Evolutionary conservation across 768 basidiomycete species (phyloP).

Genomic region (Trametes cinnabarina): DNA sequence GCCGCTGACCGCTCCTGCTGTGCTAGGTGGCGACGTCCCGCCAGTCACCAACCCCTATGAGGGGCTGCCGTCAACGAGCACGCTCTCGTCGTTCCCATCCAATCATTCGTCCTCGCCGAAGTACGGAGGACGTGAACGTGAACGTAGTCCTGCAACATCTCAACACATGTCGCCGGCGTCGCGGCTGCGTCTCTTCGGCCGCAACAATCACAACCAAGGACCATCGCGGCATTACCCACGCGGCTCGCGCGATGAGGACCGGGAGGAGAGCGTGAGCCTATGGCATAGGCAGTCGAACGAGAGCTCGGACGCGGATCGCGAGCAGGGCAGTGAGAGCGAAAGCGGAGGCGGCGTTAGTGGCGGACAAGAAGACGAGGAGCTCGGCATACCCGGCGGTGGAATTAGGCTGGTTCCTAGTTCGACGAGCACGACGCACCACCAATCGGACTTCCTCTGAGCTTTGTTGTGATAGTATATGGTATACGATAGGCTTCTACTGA

Average conservation of each 20-base stretch:
- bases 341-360: background rate
- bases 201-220: slow-evolving; percentile 10
- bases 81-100: slow-evolving; percentile 23
- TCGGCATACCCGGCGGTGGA: slow-evolving; percentile 14
- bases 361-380: background rate
- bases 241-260: slow-evolving; percentile 25
- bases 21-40: slow-evolving; percentile 10
- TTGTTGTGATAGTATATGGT: background rate
- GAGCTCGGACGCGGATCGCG: slow-evolving; percentile 14
- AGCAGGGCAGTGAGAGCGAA: slow-evolving; percentile 9
- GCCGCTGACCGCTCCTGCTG: slow-evolving; percentile 18
- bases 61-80: slow-evolving; percentile 23
- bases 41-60: slow-evolving; percentile 13
- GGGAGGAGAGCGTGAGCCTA: slow-evolving; percentile 30
- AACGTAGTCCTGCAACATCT: slow-evolving; percentile 4
- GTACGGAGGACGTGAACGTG: slow-evolving; percentile 6
- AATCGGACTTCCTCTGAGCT: slow-evolving; percentile 10
- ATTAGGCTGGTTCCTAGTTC: slow-evolving; percentile 26
- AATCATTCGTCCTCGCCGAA: slow-evolving; percentile 5
- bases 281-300: slow-evolving; percentile 22
- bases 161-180: slow-evolving; percentile 11
- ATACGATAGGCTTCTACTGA: background rate
- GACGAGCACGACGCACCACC: slow-evolving; percentile 3
- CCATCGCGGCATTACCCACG: slow-evolving; percentile 25
- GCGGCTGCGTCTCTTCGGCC: slow-evolving; percentile 16